Base-by-base conservation (phyloP, 225 moss, liverwort and hornwort genomes). In the Physcomitrium patens region DNA sequence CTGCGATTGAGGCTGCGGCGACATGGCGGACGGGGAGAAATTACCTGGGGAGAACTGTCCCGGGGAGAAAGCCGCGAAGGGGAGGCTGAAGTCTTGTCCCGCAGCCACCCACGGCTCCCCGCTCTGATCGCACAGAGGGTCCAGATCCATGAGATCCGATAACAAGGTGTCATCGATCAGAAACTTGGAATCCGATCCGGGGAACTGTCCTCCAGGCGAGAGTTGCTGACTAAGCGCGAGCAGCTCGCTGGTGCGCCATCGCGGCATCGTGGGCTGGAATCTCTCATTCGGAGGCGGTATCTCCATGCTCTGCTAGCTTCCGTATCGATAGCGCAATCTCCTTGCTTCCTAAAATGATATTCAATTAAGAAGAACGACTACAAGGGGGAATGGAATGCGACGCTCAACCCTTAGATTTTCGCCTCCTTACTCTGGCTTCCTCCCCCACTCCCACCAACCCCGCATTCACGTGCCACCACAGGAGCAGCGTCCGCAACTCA, bases 21-120 rank as follows among this genome's bases (percentile, higher is more conserved):
- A 85, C 75, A 88, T 77, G 50, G 80, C 72, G 23, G 57, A 59
- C 13, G 82, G 85, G 26, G 84, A 73, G 22, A 81, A 87, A 68
- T 12, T 54, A 27, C 80, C 77, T 53, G 86, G 75, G 17, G 86
- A 83, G 59, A 81, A 81, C 0, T 22, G 27, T 27, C 69, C 69
- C 1, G 87, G 82, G 0, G 87, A 85, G 66, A 88, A 88, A 10
- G 79, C 23, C 31, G 71, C 54, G 31, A 80, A 85, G 10, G 85
- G 70, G 12, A 78, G 56, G 52, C 76, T 58, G 72, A 79, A 82
- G 54, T 85, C 84, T 4, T 37, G 31, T 37, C 31, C 31, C 31
- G 31, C 31, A 37, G 63, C 64, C 28, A 74, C 73, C 73, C 75
- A 66, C 6, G 75, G 75, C 46, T 75, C 75, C 66, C 75, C 75